Percentiles rank a stretch among this genome's conserved stretches.
phyloP scores from a whole-genome alignment of 805 yeast species.

The baker's yeast (Saccharomyces cerevisiae) region DNA sequence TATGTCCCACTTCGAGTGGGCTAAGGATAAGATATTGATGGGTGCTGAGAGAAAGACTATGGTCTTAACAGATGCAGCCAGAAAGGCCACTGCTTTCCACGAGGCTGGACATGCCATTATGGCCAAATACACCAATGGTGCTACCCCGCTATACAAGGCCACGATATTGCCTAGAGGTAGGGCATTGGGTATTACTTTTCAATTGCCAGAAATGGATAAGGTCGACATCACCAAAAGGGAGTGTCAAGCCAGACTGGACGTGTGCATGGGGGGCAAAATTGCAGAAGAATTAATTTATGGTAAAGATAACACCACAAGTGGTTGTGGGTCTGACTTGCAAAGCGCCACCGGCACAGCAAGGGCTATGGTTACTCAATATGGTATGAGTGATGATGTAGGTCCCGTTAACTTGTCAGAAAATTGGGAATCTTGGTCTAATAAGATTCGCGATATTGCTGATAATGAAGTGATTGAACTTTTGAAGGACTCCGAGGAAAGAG shows the following conservation, averaged over 20 bases:
- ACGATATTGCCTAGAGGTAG: slow-evolving; percentile 95
- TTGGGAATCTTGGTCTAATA: slow-evolving; percentile 93
- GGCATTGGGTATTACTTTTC: slow-evolving; percentile 94
- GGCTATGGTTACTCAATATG: slow-evolving; percentile 94
- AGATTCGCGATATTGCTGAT: slow-evolving; percentile 83
- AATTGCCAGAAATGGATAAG: slow-evolving; percentile 96
- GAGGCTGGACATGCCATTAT: slow-evolving; percentile 99
- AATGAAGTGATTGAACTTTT: slow-evolving; percentile 76
- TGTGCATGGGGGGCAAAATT: slow-evolving; percentile 97
- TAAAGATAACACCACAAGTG: slow-evolving; percentile 84
- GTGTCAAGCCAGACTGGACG: slow-evolving; percentile 86
- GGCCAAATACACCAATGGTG: slow-evolving; percentile 91
- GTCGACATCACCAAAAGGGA: slow-evolving; percentile 85
- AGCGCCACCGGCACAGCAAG: slow-evolving; percentile 89
- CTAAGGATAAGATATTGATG: slow-evolving; percentile 93
- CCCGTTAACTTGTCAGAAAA: slow-evolving; percentile 84
- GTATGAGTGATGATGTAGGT: slow-evolving; percentile 91
- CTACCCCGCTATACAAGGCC: slow-evolving; percentile 92
- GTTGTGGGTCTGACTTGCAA: slow-evolving; percentile 86
- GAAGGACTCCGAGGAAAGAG: slow-evolving; percentile 69
- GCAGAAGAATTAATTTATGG: slow-evolving; percentile 95
- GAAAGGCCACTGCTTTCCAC: slow-evolving; percentile 92
- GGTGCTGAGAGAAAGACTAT: slow-evolving; percentile 97
- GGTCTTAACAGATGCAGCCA: slow-evolving; percentile 93
- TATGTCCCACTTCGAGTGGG: slow-evolving; percentile 95